A percentile compares a stretch with the other conserved stretches of the same genome.
Evolutionary conservation across 768 basidiomycete species (phyloP).

Genomic region (Tulasnella sp.): DNA sequence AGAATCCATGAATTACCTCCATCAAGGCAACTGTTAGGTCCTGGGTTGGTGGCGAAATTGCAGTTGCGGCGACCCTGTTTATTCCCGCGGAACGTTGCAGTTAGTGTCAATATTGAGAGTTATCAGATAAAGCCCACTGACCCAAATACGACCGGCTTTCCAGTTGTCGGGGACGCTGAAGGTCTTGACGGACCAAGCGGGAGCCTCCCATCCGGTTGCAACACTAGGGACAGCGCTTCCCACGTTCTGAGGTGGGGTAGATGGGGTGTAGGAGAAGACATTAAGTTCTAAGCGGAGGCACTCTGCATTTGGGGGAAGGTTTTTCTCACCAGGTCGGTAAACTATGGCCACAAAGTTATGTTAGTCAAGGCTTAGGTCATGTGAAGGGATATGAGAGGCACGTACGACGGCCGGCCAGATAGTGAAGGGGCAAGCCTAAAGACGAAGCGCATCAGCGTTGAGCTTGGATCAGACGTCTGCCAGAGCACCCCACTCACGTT

Average conservation of each 20-base stretch:
- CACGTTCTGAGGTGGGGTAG: slow-evolving; percentile 44
- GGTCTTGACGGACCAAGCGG: slow-evolving; percentile 38
- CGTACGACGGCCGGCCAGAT: slow-evolving; percentile 49
- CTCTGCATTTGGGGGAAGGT: not conserved
- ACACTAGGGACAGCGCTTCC: slow-evolving; percentile 44
- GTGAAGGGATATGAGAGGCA: not conserved
- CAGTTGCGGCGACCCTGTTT: slow-evolving; percentile 41
- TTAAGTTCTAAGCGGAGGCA: not conserved
- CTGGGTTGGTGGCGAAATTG: slow-evolving; percentile 38
- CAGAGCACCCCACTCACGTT: slow-evolving; percentile 37
- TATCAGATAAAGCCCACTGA: slow-evolving; percentile 27
- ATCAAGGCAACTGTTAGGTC: slow-evolving; percentile 38
- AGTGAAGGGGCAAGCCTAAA: slow-evolving; percentile 54
- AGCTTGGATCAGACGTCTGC: not conserved
- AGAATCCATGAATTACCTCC: slow-evolving; percentile 37
- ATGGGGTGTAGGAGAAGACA: not conserved
- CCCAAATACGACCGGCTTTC: slow-evolving; percentile 65
- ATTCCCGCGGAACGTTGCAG: too few species aligned
- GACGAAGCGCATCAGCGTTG: not conserved
- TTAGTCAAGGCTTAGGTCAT: not conserved
- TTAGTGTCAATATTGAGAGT: not conserved
- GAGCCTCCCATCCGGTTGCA: slow-evolving; percentile 30
- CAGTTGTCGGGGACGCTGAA: slow-evolving; percentile 60
- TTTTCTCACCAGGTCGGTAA: slow-evolving; percentile 17
- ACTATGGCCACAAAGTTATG: not conserved